Evolutionary conservation across 1,139 yeast genomes (phyloP).

Genomic region (Sugiyamaella xylanicola): DNA sequence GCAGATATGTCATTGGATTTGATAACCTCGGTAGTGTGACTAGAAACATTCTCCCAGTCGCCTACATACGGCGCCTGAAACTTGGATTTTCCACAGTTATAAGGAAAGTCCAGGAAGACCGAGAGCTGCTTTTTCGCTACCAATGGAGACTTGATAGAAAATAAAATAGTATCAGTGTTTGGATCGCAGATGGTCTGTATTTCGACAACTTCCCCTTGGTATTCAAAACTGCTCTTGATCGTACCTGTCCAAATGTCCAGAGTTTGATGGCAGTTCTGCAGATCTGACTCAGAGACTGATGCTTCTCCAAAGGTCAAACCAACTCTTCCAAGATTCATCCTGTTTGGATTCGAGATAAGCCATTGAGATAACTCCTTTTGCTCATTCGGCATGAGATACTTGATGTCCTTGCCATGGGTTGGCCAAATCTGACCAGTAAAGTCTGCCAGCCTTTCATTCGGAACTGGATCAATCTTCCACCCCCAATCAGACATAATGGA

Average conservation of each 20-base stretch:
- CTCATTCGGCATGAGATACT: constrained; percentile 22
- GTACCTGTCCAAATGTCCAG: constrained; percentile 20
- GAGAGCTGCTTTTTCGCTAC: constrained; percentile 2
- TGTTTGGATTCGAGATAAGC: constrained; percentile 24
- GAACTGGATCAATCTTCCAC: constrained; percentile 21
- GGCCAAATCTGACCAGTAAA: constrained; percentile 17
- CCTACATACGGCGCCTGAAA: constrained; percentile 24
- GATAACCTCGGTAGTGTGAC: constrained; percentile 10
- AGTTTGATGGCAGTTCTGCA: constrained; percentile 4
- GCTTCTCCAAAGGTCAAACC: constrained; percentile 15
- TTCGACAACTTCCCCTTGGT: neutral
- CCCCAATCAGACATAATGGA: constrained; percentile 25
- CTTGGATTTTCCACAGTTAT: constrained; percentile 18
- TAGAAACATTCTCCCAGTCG: constrained; percentile 16
- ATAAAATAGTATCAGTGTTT: constrained; percentile 12
- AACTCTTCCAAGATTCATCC: constrained; percentile 22
- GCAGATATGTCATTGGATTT: neutral
- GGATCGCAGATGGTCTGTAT: constrained; percentile 17
- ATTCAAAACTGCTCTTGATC: constrained; percentile 13
- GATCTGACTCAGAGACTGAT: constrained; percentile 8
- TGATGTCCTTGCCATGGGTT: constrained; percentile 20
- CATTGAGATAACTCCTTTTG: constrained; percentile 23
- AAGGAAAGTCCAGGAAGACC: constrained; percentile 20
- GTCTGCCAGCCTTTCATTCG: constrained; percentile 8
- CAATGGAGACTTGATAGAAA: constrained; percentile 15